A percentile compares a stretch with the other conserved stretches of the same genome.
phyloP scores from a whole-genome alignment of 208 protist genomes.

The Trypanosoma cruzi region DNA sequence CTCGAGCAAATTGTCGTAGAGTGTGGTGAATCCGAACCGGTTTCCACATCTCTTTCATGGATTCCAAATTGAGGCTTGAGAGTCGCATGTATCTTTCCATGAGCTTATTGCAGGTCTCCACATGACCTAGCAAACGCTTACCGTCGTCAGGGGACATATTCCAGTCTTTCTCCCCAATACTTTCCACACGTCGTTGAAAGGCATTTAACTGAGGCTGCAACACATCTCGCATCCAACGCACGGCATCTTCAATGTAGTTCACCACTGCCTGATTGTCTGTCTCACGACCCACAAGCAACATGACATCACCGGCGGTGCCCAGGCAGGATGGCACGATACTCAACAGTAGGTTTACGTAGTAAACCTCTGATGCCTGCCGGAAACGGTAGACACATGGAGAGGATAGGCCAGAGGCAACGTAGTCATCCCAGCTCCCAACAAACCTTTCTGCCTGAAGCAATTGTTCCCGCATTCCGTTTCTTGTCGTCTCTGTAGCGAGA shows the following conservation, averaged over 20 bases:
- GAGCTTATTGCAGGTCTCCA: constrained; percentile 67
- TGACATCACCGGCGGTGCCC: constrained; percentile 54
- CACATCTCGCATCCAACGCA: constrained; percentile 66
- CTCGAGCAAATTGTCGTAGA: constrained; percentile 53
- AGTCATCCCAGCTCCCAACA: constrained; percentile 72
- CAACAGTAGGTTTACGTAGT: constrained; percentile 61
- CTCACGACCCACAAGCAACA: constrained; percentile 81
- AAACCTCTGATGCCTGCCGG: constrained; percentile 62
- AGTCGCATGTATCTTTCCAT: constrained; percentile 76
- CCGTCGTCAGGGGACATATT: constrained; percentile 60
- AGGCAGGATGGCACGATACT: constrained; percentile 73
- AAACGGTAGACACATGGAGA: constrained; percentile 62
- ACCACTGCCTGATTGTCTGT: constrained; percentile 61
- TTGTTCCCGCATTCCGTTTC: constrained; percentile 45
- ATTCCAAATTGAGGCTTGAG: constrained; percentile 78
- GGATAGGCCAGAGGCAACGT: constrained; percentile 47
- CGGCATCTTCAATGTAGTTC: constrained; percentile 76
- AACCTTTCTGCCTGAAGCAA: constrained; percentile 46
- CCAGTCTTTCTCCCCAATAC: constrained; percentile 60
- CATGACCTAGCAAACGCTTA: constrained; percentile 54
- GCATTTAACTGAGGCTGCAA: constrained; percentile 73
- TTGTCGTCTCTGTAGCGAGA: constrained; percentile 45
- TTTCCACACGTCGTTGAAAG: constrained; percentile 62
- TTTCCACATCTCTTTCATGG: constrained; percentile 69
- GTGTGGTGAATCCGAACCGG: constrained; percentile 60